Base-by-base conservation (phyloP, 2,329 filamentous ascomycete species). In the Lecanicillium sp. region DNA sequence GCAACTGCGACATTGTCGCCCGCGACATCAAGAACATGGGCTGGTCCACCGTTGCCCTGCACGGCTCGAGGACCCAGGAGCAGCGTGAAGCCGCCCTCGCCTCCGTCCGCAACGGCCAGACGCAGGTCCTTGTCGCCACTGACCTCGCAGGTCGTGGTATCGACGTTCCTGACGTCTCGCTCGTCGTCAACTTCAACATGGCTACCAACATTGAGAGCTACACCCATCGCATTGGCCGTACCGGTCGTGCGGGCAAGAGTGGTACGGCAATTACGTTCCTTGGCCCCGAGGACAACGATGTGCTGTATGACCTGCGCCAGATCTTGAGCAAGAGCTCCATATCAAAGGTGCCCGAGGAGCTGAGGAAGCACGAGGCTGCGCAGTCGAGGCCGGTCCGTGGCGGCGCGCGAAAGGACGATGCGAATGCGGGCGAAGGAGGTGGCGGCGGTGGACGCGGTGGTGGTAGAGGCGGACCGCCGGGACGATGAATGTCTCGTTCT, bases 121-220 rank as follows among this genome's bases (percentile, higher is more conserved):
- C 85, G 0, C 84, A 95, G 46, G 86, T 98, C 1, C 77, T 98
- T 28, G 92, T 98, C 37, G 92, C 92, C 1, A 98, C 92, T 2
- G 92, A 98, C 65, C 69, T 98, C 41, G 92, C 92, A 1, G 92
- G 90, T 46, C 81, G 92, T 70, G 92, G 92, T 87, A 96, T 98
- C 60, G 92, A 98, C 63, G 89, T 98, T 4, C 81, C 85, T 0
- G 92, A 97, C 56, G 92, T 98, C 29, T 86, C 79, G 45, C 74
- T 98, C 44, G 92, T 98, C 41, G 75, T 98, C 59, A 98, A 98
- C 69, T 98, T 97, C 77, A 98, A 97, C 71, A 97, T 98, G 92
- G 84, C 92, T 1, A 80, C 68, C 11, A 87, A 72, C 50, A 97
- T 98, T 49, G 92, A 98, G 66, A 84, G 79, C 56, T 98, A 98